Evolutionary conservation across 2,329 filamentous ascomycete species (phyloP).

Genomic region (Knufia fluminis): DNA sequence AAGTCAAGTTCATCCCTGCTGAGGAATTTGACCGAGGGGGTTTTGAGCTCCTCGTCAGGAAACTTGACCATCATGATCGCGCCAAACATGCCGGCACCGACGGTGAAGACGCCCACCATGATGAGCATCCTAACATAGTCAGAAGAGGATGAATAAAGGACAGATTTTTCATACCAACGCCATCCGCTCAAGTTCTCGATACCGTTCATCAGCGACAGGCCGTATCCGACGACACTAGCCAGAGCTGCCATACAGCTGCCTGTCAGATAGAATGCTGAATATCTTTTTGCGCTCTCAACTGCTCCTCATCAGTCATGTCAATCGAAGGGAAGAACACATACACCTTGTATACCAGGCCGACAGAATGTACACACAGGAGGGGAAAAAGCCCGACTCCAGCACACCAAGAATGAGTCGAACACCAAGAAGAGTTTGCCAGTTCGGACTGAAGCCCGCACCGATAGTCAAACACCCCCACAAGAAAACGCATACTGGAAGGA

Average conservation of each 20-base stretch:
- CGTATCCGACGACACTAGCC: background rate
- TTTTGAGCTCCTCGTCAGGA: conserved; percentile 24
- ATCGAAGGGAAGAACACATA: conserved; percentile 41
- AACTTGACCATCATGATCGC: conserved; percentile 28
- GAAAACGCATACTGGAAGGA: conserved; percentile 16
- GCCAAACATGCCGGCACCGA: conserved; percentile 16
- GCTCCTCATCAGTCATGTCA: conserved; percentile 21
- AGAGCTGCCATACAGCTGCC: background rate
- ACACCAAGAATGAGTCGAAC: conserved; percentile 45
- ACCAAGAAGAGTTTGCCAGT: conserved; percentile 20
- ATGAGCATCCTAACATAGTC: conserved; percentile 13
- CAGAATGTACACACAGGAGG: conserved; percentile 54
- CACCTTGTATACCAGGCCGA: conserved; percentile 3
- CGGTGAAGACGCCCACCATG: conserved; percentile 18
- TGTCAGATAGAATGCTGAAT: conserved; percentile 6
- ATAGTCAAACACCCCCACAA: conserved; percentile 13
- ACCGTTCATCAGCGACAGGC: background rate
- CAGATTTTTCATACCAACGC: conserved; percentile 7
- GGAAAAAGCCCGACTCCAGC: conserved; percentile 56
- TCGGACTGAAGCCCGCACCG: conserved; percentile 21
- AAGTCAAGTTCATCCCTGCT: conserved; percentile 14
- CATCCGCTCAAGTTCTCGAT: conserved; percentile 11
- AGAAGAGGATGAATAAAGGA: background rate
- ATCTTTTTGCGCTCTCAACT: conserved; percentile 13
- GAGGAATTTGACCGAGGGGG: conserved; percentile 27